These are phyloP conservation scores for Gossypioides kirkii DNA, from an alignment of 345 rosid species.

Conservation along the genomic window DNA sequence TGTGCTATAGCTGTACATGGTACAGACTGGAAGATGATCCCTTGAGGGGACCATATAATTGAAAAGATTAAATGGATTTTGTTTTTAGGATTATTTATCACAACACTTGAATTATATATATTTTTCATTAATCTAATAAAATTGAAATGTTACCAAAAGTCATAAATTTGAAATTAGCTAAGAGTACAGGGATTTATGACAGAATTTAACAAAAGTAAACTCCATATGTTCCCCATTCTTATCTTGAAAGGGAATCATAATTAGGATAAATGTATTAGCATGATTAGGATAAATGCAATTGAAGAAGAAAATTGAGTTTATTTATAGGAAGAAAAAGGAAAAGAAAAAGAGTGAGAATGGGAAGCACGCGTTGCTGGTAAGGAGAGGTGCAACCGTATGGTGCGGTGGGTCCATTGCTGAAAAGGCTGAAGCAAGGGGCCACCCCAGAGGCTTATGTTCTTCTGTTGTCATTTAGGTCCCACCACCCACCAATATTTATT, in stretches of 20 bases:
- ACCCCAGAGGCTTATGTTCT: too few relatives aligned
- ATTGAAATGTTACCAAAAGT: not conserved
- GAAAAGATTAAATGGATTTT: slow-evolving; percentile 6
- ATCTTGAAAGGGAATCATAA: slow-evolving; percentile 13
- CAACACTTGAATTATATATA: not conserved
- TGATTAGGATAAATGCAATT: too few relatives aligned
- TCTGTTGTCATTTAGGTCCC: slow-evolving; percentile 21
- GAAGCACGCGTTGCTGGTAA: slow-evolving; percentile 81
- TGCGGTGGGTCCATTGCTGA: slow-evolving; percentile 62
- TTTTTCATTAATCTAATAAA: not conserved
- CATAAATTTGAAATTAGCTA: too few relatives aligned
- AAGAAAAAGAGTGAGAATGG: slow-evolving; percentile 26
- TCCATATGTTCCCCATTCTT: slow-evolving; percentile 29
- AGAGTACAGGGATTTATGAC: too few relatives aligned
- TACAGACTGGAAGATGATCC: slow-evolving; percentile 19
- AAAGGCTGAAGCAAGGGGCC: slow-evolving; percentile 28
- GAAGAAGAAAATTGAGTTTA: too few relatives aligned
- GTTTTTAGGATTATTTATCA: not conserved
- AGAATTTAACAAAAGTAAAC: not conserved
- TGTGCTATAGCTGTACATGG: not conserved
- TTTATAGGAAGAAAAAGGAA: too few relatives aligned
- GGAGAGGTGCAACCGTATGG: slow-evolving; percentile 66
- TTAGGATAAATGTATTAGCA: too few relatives aligned
- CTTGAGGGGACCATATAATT: slow-evolving; percentile 16
- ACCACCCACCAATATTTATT: slow-evolving; percentile 7